phyloP scores from a whole-genome alignment of 2,329 filamentous ascomycete species.

The Nothopassalora personata region DNA sequence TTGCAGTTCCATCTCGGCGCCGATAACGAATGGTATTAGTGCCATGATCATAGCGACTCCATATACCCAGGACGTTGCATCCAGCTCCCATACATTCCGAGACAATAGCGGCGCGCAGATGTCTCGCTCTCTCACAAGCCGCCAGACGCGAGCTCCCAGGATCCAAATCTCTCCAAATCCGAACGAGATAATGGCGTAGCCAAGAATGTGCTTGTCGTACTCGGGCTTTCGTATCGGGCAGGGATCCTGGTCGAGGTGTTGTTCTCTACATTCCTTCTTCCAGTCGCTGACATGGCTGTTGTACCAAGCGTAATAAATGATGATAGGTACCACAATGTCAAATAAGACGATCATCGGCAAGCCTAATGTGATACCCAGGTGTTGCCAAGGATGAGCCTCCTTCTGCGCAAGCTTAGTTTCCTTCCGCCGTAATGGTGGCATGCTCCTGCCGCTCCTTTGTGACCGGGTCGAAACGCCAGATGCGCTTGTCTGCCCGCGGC shows the following conservation, averaged over 20 bases:
- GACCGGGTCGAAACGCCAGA: slow-evolving; percentile 14
- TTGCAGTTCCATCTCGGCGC: slow-evolving; percentile 24
- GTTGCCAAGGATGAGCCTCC: slow-evolving; percentile 26
- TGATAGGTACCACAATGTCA: slow-evolving; percentile 30
- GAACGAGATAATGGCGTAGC: slow-evolving; percentile 27
- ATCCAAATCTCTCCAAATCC: slow-evolving; percentile 32
- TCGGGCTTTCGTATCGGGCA: slow-evolving; percentile 23
- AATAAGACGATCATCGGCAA: slow-evolving; percentile 29
- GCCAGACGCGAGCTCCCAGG: slow-evolving; percentile 25
- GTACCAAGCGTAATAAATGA: slow-evolving; percentile 32
- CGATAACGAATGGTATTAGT: slow-evolving; percentile 28
- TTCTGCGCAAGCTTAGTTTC: slow-evolving; percentile 27
- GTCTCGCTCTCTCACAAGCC: slow-evolving; percentile 26
- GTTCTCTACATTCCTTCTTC: slow-evolving; percentile 15
- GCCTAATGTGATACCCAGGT: slow-evolving; percentile 28
- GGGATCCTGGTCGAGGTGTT: slow-evolving; percentile 10
- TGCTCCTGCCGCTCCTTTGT: slow-evolving; percentile 14
- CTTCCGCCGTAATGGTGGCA: slow-evolving; percentile 20
- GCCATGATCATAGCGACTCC: slow-evolving; percentile 28
- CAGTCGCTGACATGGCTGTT: slow-evolving; percentile 15
- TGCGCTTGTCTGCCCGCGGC: slow-evolving; percentile 13
- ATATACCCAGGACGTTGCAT: slow-evolving; percentile 32
- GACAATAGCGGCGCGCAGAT: slow-evolving; percentile 29
- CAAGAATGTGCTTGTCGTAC: slow-evolving; percentile 28
- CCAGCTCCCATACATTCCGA: slow-evolving; percentile 28